Evolutionary conservation across 768 basidiomycete genomes (phyloP).

Genomic region (Rhizopogon salebrosus): DNA sequence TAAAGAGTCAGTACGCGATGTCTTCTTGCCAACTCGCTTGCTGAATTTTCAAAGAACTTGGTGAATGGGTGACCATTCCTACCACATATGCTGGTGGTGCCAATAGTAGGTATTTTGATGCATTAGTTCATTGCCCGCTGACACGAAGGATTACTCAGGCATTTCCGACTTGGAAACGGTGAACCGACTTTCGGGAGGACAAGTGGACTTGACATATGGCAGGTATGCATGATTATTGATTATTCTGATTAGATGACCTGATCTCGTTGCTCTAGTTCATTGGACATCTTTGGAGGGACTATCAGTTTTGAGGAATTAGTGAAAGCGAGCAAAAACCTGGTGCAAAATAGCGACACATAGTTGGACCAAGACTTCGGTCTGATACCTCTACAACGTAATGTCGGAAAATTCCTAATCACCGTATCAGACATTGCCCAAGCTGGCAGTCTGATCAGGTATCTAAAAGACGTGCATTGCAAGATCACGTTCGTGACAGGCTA

Average conservation of each 20-base stretch:
- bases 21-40: neutral
- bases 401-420: too few relatives aligned
- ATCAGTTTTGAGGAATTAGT: slow-evolving; percentile 58
- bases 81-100: slow-evolving; percentile 98
- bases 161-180: slow-evolving; percentile 80
- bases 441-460: too few relatives aligned
- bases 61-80: slow-evolving; percentile 87
- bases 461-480: too few relatives aligned
- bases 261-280: slow-evolving; percentile 32
- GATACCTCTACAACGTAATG: too few relatives aligned
- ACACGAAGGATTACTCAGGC: slow-evolving; percentile 38
- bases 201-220: slow-evolving; percentile 45
- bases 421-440: too few relatives aligned
- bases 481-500: too few relatives aligned
- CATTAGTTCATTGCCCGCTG: slow-evolving; percentile 1
- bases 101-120: slow-evolving; percentile 49
- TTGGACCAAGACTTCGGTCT: too few relatives aligned
- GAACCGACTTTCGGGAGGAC: slow-evolving; percentile 71
- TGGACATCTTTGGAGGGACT: slow-evolving; percentile 70
- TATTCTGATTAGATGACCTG: neutral
- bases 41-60: slow-evolving; percentile 53
- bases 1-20: slow-evolving; percentile 51
- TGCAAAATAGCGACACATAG: neutral
- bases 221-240: slow-evolving; percentile 22
- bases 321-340: slow-evolving; percentile 19